These are phyloP conservation scores for Zelonia costaricensis DNA, from an alignment of 208 protist genomes.

Conservation along the genomic window DNA sequence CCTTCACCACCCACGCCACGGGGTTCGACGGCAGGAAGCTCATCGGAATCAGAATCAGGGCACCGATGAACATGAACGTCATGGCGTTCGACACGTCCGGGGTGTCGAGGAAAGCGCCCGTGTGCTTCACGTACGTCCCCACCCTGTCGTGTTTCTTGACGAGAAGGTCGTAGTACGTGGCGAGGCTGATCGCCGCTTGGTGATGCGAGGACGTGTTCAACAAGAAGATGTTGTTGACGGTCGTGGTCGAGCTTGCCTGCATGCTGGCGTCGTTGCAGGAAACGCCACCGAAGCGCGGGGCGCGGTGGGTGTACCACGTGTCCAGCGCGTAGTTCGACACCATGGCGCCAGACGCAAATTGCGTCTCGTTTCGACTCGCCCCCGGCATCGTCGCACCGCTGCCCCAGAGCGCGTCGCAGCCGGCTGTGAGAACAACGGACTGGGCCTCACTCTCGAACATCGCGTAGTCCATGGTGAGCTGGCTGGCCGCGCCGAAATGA, in stretches of 20 bases:
- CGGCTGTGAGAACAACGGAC: slow-evolving; percentile 29
- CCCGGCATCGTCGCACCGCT: not conserved
- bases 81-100: slow-evolving; percentile 79
- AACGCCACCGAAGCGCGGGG: slow-evolving; percentile 8
- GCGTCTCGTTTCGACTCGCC: slow-evolving; percentile 6
- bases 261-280: slow-evolving; percentile 22
- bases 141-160: slow-evolving; percentile 65
- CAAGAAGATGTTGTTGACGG: slow-evolving; percentile 8
- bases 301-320: slow-evolving; percentile 29
- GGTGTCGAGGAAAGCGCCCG: slow-evolving; percentile 44
- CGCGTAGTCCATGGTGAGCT: slow-evolving; percentile 21
- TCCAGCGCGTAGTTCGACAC: slow-evolving; percentile 57
- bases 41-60: slow-evolving; percentile 59
- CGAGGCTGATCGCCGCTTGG: slow-evolving; percentile 34
- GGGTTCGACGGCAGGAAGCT: slow-evolving; percentile 51
- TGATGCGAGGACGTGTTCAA: slow-evolving; percentile 26
- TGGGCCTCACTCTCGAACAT: slow-evolving; percentile 32
- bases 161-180: slow-evolving; percentile 92
- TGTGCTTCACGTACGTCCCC: slow-evolving; percentile 46
- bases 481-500: slow-evolving; percentile 25
- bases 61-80: slow-evolving; percentile 48
- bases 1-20: slow-evolving; percentile 48
- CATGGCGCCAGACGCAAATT: not conserved
- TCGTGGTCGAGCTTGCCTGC: not conserved
- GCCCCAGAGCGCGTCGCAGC: slow-evolving; percentile 24